Base-by-base conservation (phyloP, 306 rosid species). In the Acacia acuminata region DNA sequence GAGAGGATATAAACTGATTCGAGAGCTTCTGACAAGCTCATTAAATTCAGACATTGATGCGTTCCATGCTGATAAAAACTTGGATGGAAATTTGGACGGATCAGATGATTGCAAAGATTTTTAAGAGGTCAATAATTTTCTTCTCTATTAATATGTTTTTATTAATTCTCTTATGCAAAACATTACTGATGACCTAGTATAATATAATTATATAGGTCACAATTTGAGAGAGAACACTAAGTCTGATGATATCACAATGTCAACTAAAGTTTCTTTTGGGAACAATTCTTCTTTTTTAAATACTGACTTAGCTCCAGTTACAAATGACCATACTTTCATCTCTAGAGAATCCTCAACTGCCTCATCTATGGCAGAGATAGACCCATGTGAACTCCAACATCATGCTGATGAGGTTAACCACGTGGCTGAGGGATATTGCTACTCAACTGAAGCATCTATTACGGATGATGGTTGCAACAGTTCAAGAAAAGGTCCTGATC, bases 1-100 rank as follows among this genome's bases (percentile, higher is more conserved):
- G 76, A 88, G 97, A 84, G 99, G 99, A 32, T 90, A 96, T 82
- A 96, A 93, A 83, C 83, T 83, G 82, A 45, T 96, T 10, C 84
- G 77, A 63, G 92, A 92, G 87, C 89, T 96, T 87, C 93, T 93
- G 77, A 76, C 86, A 3, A 88, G 55, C 73, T 81, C 90, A 44
- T 82, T 75, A 24, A 45, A 76, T 61, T 71, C 71, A 0, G 86
- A 75, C 17, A 22, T 15, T 22, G 71, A 75, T 80, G 88, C 71
- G 60, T 68, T 73, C 17, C 65, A 77, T 40, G 77, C 77, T 8
- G 90, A 76, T 60, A 72, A 75, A 2, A 30, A 47, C 73, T 43
- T 77, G 22, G 78, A 81, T 60, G 87, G 74, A 66, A 84, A 83
- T 36, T 50, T 27, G 53, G 87, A 75, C 71, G 82, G 66, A 77